These are phyloP conservation scores for Serendipita sp. DNA, from an alignment of 768 basidiomycete genomes.

Conservation along the genomic window DNA sequence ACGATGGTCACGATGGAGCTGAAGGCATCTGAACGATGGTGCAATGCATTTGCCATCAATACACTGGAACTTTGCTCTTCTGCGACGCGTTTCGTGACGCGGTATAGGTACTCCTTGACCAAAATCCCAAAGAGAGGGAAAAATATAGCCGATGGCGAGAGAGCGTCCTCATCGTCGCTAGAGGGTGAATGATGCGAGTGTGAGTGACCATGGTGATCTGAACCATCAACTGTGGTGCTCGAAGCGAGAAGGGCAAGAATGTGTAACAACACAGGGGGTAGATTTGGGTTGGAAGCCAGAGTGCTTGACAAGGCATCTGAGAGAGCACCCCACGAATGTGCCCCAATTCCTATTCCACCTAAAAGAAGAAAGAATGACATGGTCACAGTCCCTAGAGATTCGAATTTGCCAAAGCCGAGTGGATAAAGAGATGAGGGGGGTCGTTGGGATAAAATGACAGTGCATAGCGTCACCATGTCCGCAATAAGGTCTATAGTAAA, in stretches of 20 bases:
- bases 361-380: slow-evolving; percentile 76
- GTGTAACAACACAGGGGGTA: slow-evolving; percentile 28
- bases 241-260: neutral
- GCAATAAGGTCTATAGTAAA: slow-evolving; percentile 51
- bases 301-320: slow-evolving; percentile 53
- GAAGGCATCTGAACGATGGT: slow-evolving; percentile 95
- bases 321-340: slow-evolving; percentile 58
- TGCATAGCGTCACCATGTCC: slow-evolving; percentile 80
- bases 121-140: slow-evolving; percentile 72
- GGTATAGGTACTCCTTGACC: slow-evolving; percentile 85
- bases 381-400: slow-evolving; percentile 84
- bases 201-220: slow-evolving; percentile 30
- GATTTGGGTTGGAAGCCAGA: slow-evolving; percentile 26
- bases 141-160: slow-evolving; percentile 95
- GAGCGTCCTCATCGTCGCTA: slow-evolving; percentile 29
- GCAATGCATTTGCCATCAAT: slow-evolving; percentile 85
- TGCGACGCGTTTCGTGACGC: slow-evolving; percentile 77
- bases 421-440: slow-evolving; percentile 71
- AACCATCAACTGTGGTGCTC: slow-evolving; percentile 11
- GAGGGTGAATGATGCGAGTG: slow-evolving; percentile 21
- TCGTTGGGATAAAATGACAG: slow-evolving; percentile 70
- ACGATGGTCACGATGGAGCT: slow-evolving; percentile 81
- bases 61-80: slow-evolving; percentile 84
- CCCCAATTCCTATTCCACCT: slow-evolving; percentile 55
- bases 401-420: slow-evolving; percentile 74